Conservation (phyloP, 2,329 filamentous ascomycete species). For the Exophiala sp. region DNA sequence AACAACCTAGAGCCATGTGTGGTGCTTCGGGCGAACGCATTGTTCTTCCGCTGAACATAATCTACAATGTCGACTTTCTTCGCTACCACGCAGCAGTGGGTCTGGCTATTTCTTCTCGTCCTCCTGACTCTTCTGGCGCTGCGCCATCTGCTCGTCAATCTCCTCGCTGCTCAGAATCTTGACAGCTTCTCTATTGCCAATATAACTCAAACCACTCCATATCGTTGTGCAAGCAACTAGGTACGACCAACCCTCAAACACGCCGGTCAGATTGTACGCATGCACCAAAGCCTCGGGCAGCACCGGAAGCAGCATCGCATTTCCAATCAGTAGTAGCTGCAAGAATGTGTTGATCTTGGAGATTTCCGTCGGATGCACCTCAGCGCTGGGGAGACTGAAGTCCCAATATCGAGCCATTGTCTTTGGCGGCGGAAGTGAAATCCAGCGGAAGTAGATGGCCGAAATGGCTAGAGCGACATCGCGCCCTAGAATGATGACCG, state of each 20-base stretch:
- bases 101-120: neutral
- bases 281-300: slow-evolving; percentile 56
- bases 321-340: slow-evolving; percentile 80
- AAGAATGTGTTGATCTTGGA: slow-evolving; percentile 81
- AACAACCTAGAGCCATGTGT: no score
- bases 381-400: slow-evolving; percentile 69
- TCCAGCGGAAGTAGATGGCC: slow-evolving; percentile 94
- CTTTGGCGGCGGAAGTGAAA: slow-evolving; percentile 88
- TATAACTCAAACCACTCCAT: slow-evolving; percentile 91
- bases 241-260: slow-evolving; percentile 56
- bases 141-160: neutral
- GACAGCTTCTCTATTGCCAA: slow-evolving; percentile 86
- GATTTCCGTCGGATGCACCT: slow-evolving; percentile 44
- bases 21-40: no score
- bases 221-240: slow-evolving; percentile 84
- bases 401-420: slow-evolving; percentile 95
- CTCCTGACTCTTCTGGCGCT: neutral
- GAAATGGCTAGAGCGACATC: slow-evolving; percentile 79
- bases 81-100: no score
- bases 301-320: slow-evolving; percentile 76
- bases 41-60: no score
- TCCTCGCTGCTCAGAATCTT: slow-evolving; percentile 62
- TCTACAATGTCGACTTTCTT: no score
- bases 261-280: slow-evolving; percentile 59
- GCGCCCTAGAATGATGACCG: slow-evolving; percentile 82